Evolutionary conservation across 192 early-diverging fungal genomes (phyloP).

Genomic region (Pilaira anomala): DNA sequence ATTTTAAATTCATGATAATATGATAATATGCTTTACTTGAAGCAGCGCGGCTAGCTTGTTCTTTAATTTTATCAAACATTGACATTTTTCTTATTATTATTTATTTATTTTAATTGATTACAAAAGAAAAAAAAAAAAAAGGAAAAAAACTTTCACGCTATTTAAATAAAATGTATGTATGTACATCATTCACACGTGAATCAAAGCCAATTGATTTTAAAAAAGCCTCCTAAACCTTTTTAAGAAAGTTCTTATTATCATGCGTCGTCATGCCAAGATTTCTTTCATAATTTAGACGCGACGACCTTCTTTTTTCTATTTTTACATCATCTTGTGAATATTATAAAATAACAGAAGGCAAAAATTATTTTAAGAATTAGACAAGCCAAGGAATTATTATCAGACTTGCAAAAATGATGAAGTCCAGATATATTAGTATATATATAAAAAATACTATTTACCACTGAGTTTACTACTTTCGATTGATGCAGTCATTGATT

Average conservation of each 20-base stretch:
- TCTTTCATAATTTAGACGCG: too few species aligned
- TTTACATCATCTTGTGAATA: too few species aligned
- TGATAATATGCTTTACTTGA: neutral
- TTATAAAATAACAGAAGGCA: too few species aligned
- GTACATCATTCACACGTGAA: conserved; percentile 66
- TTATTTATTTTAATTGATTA: neutral
- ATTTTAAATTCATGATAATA: neutral
- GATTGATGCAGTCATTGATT: too few species aligned
- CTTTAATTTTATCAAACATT: conserved; percentile 32
- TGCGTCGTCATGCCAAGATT: too few species aligned
- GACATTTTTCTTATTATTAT: neutral
- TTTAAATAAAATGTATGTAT: conserved; percentile 81
- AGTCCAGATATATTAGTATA: too few species aligned
- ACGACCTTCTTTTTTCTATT: too few species aligned
- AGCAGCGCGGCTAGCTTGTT: conserved; percentile 27
- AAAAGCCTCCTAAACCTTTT: conserved; percentile 72
- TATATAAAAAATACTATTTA: too few species aligned
- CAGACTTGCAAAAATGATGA: too few species aligned
- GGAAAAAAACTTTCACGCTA: neutral
- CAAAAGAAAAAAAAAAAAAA: neutral
- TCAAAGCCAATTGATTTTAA: conserved; percentile 87
- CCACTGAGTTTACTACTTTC: too few species aligned
- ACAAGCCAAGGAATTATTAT: too few species aligned
- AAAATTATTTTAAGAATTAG: too few species aligned
- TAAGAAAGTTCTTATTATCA: conserved; percentile 90